Conservation (phyloP, 2,329 filamentous ascomycete genomes). For the Fusarium brevicatenulatum region DNA sequence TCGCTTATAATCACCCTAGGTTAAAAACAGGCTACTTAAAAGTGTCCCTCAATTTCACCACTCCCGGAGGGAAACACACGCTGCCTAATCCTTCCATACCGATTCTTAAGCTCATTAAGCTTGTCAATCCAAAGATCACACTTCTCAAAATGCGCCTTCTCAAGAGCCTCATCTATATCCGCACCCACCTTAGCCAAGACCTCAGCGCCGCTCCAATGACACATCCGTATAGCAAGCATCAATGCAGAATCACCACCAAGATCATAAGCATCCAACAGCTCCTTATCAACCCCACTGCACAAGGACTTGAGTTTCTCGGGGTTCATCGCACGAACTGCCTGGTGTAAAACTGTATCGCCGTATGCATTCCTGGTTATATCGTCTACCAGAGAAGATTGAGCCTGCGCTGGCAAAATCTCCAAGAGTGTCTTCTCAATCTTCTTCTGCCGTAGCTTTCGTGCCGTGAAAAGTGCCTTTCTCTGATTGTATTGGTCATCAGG, state of each 20-base stretch:
- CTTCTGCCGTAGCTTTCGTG: accelerated
- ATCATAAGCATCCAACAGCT: not conserved
- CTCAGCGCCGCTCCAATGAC: not conserved
- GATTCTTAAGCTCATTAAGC: accelerated
- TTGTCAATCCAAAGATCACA: not conserved
- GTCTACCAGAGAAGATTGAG: accelerated
- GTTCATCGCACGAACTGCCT: not conserved
- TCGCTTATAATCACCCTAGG: no score
- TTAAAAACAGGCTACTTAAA: no score
- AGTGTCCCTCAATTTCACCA: no score
- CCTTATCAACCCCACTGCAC: accelerated
- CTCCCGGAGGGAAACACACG: no score
- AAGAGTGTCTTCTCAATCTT: not conserved
- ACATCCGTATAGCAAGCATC: not conserved
- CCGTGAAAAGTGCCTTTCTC: not conserved
- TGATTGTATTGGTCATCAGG: not conserved
- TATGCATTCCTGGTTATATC: not conserved
- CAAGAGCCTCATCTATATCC: accelerated
- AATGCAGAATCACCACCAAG: not conserved
- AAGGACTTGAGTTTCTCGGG: accelerated
- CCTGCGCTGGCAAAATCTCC: accelerated
- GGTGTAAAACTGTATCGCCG: not conserved
- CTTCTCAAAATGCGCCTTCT: accelerated
- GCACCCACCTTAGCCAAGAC: accelerated
- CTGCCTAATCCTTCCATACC: accelerated